Base-by-base conservation (phyloP, 352 stramenopile genomes). In the Pythium phragmitis region DNA sequence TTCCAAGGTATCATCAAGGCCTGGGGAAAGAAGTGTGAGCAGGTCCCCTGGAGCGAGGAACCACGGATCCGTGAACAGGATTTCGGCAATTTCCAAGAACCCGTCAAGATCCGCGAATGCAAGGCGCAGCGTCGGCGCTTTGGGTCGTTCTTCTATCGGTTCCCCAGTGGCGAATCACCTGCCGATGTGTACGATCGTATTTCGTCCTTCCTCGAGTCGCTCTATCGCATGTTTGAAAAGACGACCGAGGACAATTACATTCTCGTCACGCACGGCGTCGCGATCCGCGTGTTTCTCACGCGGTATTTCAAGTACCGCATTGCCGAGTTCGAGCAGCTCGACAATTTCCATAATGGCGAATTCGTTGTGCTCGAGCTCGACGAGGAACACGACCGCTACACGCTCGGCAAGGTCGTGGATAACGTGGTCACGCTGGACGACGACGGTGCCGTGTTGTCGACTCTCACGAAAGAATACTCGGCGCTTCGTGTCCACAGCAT, bases 81-180 rank as follows among this genome's bases (percentile, higher is more conserved):
- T 58, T 97, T 96, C 78, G 89, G 86, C 57, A 97, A 97, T 57
- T 96, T 95, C 67, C 87, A 96, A 51, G 82, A 95, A 7, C 84
- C 84, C 4, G 60, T 80, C 30, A 89, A 89, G 47, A 93, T 95
- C 63, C 80, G 83, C 16, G 80, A 95, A 52, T 92, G 80, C 73
- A 93, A 95, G 58, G 58, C 73, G 14, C 82, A 93, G 53, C 81
- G 84, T 4, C 79, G 77, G 26, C 80, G 76, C 36, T 96, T 94
- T 67, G 87, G 88, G 17, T 86, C 81, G 26, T 97, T 97, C 61
- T 97, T 96, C 70, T 96, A 94, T 66, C 67, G 89, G 2, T 96
- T 96, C 53, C 87, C 89, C 19, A 93, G 89, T 42, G 89, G 89
- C 23, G 89, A 97, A 49, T 95, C 84, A 0, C 85, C 84, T 5